These are phyloP conservation scores for Nicotiana rustica DNA, from an alignment of 305 asterid genomes.

Conservation along the genomic window DNA sequence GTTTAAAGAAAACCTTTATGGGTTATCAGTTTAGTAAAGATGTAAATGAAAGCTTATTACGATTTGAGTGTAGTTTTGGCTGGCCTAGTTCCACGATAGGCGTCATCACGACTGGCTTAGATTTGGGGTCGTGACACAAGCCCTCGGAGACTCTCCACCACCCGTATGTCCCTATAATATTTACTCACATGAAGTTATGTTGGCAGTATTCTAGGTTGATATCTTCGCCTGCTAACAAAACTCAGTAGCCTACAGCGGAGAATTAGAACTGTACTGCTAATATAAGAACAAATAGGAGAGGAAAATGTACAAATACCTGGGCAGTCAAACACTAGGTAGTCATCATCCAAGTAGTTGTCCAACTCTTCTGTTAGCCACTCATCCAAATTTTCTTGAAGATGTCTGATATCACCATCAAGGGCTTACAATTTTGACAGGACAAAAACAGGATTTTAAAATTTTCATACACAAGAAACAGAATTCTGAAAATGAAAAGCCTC, in stretches of 20 bases:
- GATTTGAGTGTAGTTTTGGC: too few relatives aligned
- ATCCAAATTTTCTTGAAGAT: conserved; percentile 93
- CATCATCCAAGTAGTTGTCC: conserved; percentile 92
- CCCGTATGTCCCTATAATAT: neutral
- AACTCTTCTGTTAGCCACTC: conserved; percentile 92
- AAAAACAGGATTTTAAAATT: conserved; percentile 17
- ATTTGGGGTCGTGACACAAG: too few relatives aligned
- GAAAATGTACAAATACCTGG: conserved; percentile 65
- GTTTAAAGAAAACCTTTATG: too few relatives aligned
- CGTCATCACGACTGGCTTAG: too few relatives aligned
- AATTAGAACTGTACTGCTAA: neutral
- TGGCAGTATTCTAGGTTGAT: conserved; percentile 8
- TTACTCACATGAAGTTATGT: conserved; percentile 10
- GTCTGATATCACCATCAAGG: conserved; percentile 71
- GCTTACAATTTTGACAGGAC: conserved; percentile 31
- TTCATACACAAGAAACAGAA: conserved; percentile 13
- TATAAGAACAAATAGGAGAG: neutral
- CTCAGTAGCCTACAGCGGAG: neutral
- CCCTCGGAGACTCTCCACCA: neutral
- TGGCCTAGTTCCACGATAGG: too few relatives aligned
- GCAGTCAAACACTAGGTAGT: conserved; percentile 92
- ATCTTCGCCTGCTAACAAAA: neutral
- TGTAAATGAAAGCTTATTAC: too few relatives aligned
- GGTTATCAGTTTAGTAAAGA: too few relatives aligned
- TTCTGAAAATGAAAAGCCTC: conserved; percentile 31